Evolutionary conservation across 371 early-diverging fungal species (phyloP).

Genomic region (Mortierella sp.): DNA sequence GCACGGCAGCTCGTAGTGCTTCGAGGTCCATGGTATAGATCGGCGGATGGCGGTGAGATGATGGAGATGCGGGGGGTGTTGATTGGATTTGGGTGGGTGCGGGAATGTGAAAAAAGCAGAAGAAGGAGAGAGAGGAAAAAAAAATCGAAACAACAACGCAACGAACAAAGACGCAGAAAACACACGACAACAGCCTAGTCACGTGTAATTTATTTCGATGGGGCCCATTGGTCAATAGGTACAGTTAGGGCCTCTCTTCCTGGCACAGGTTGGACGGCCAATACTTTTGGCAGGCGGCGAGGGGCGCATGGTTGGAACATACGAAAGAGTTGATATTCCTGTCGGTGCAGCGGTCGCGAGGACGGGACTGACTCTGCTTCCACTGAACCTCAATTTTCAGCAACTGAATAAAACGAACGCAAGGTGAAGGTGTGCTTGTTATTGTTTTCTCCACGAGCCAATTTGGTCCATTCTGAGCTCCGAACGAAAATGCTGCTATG

Average conservation of each 20-base stretch:
- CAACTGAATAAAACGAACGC: background rate
- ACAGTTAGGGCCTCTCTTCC: too few relatives aligned
- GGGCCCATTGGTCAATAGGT: too few relatives aligned
- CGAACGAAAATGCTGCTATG: conserved; percentile 3
- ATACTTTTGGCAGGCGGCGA: too few relatives aligned
- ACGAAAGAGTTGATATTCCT: background rate
- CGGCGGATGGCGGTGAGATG: conserved; percentile 9
- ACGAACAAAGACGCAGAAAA: too few relatives aligned
- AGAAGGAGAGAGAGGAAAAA: background rate
- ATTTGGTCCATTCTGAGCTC: background rate
- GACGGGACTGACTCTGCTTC: background rate
- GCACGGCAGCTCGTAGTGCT: conserved; percentile 39
- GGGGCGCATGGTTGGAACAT: background rate
- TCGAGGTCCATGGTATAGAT: conserved; percentile 23
- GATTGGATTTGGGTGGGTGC: background rate
- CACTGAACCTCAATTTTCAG: background rate
- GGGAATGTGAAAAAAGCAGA: background rate
- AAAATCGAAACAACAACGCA: too few relatives aligned
- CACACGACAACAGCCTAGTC: too few relatives aligned
- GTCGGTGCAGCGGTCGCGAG: background rate
- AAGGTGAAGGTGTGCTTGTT: background rate
- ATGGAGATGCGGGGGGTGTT: background rate
- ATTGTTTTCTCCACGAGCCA: background rate
- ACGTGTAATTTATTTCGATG: conserved; percentile 1
- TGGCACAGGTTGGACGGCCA: too few relatives aligned